Evolutionary conservation across 164 flowering plant genomes (phyloP), one percentile per base, ranked within the genome.

Genomic region (Tinospora cordifolia): DNA sequence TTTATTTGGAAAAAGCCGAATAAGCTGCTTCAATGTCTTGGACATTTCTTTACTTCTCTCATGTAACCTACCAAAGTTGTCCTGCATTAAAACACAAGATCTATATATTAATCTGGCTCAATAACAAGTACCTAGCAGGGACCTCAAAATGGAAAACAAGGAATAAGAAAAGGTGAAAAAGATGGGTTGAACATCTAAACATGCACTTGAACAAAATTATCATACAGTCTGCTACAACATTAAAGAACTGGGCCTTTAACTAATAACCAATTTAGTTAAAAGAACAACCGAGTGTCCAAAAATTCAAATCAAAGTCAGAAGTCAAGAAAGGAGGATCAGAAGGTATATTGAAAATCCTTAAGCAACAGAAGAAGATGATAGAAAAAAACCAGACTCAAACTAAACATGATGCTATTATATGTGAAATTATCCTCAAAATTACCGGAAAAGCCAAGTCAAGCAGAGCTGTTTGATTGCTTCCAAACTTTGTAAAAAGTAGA

Each of bases 371-470:
- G 30, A 41, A 36, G 30, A 66, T n/a, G 30, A 47, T 15, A 70
- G 22, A 46, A 24, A 17, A 9, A 54, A 54, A 54, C 9, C 39
- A 62, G 9, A 34, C 54, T 4, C 36, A 27, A 10, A 46, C 19
- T 30, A 57, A 66, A 14, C 70, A 58, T 27, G 6, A 3, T 54
- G 21, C 60, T 57, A 25, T 34, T 17, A 12, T 8, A 70, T 34
- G 41, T 25, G 17, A 21, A 19, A 71, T 66, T 24, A 38, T 12
- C 9, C 22, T 30, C 39, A 12, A 34, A 78, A 69, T 36, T 87
- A 92, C 98, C 85, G 91, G 91, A 70, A 90, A 89, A 66, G 91
- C 88, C 58, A 90, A 79, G 77, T 92, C 98, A 40, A 92, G 82
- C 22, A 92, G 75, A 69, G 98, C 90, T 11, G 98, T 89, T 68